Evolutionary conservation across 345 rosid species (phyloP).

Genomic region (Linum usitatissimum): DNA sequence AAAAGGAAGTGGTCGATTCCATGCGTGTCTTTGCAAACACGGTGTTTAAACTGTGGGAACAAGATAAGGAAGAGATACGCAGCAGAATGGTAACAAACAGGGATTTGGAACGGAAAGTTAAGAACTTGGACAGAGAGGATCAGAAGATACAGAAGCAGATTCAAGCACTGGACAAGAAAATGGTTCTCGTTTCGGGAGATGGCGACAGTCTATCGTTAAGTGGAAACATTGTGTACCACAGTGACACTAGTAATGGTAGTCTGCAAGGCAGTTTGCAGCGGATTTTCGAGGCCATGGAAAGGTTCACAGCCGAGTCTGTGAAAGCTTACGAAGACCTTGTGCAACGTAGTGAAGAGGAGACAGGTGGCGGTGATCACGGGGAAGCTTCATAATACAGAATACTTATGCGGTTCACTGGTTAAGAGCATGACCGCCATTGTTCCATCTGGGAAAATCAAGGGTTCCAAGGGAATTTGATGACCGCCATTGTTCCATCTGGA

Average conservation of each 20-base stretch:
- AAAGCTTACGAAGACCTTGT: conserved; percentile 73
- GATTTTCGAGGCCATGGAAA: conserved; percentile 88
- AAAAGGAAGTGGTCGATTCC: conserved; percentile 72
- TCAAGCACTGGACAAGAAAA: conserved; percentile 81
- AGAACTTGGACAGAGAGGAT: conserved; percentile 63
- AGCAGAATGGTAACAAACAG: conserved; percentile 39
- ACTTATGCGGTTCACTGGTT: too few species aligned
- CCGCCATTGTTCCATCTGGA: too few species aligned
- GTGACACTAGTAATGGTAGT: conserved; percentile 54
- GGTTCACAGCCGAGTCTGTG: conserved; percentile 50
- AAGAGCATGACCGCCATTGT: neutral
- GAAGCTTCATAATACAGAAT: conserved; percentile 26
- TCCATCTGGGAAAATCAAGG: neutral
- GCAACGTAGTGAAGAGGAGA: conserved; percentile 63
- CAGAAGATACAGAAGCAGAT: conserved; percentile 79
- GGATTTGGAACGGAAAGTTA: conserved; percentile 53
- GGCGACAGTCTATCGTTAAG: conserved; percentile 22
- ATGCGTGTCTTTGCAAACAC: conserved; percentile 52
- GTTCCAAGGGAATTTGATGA: neutral
- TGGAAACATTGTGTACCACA: conserved; percentile 53
- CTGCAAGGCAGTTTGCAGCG: conserved; percentile 59
- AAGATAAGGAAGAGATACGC: conserved; percentile 46
- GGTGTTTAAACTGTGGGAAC: conserved; percentile 77
- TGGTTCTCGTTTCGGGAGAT: conserved; percentile 38
- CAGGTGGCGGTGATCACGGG: conserved; percentile 26